phyloP scores from a whole-genome alignment of 768 basidiomycete species.

The Pleurotus giganteus region DNA sequence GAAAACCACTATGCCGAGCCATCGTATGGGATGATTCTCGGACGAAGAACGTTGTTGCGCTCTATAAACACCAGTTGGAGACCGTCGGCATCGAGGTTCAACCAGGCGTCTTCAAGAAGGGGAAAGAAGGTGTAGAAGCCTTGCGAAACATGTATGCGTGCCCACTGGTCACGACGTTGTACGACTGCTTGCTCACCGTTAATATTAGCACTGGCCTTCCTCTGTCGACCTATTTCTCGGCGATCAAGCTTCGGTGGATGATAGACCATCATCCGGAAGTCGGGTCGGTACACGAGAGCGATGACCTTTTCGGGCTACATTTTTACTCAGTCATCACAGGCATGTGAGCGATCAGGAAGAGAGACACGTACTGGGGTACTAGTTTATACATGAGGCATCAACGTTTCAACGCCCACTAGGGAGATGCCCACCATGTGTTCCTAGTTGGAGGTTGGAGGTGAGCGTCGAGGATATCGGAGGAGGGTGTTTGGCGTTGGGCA shows the following conservation, averaged over 20 bases:
- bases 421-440: too few species aligned
- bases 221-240: slow-evolving; percentile 98
- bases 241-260: slow-evolving; percentile 96
- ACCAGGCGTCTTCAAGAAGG: slow-evolving; percentile 65
- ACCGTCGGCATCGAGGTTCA: slow-evolving; percentile 73
- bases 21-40: slow-evolving; percentile 98
- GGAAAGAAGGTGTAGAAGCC: slow-evolving; percentile 62
- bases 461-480: too few species aligned
- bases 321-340: too few species aligned
- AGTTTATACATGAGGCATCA: too few species aligned
- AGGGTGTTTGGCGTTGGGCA: too few species aligned
- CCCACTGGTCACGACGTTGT: slow-evolving; percentile 14
- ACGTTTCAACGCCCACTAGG: too few species aligned
- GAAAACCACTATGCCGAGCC: slow-evolving; percentile 82
- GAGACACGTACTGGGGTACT: too few species aligned
- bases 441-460: too few species aligned
- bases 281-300: slow-evolving; percentile 70
- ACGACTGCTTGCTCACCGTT: slow-evolving; percentile 6
- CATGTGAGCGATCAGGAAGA: too few species aligned
- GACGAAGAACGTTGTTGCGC: slow-evolving; percentile 81
- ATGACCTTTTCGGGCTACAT: slow-evolving; percentile 75
- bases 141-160: slow-evolving; percentile 71
- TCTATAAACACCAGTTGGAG: slow-evolving; percentile 69
- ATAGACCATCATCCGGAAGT: slow-evolving; percentile 82
- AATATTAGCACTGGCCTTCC: slow-evolving; percentile 78